A percentile compares a stretch with the other conserved stretches of the same genome.
phyloP scores from a whole-genome alignment of 352 stramenopile genomes.

The Phytophthora melonis region DNA sequence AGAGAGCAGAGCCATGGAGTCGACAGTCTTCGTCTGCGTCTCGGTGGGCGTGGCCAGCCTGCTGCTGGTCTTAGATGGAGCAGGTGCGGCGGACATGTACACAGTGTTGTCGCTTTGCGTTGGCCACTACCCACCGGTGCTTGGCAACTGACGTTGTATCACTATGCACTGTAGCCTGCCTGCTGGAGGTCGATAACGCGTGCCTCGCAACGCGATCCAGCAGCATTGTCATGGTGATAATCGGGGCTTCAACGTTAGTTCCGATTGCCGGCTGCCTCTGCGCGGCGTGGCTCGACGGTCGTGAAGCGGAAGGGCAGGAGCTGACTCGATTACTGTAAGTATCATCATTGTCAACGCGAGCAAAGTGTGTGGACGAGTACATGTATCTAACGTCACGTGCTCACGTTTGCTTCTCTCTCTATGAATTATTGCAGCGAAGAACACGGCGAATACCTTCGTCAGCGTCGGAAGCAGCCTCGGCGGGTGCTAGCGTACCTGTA shows the following conservation, averaged over 20 bases:
- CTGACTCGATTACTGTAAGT: conserved; percentile 54
- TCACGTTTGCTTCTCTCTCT: neutral
- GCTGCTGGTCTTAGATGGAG: conserved; percentile 54
- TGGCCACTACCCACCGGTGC: no score
- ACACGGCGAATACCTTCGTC: conserved; percentile 1
- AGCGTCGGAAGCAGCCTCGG: conserved; percentile 23
- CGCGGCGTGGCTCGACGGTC: conserved; percentile 46
- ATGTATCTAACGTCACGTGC: neutral
- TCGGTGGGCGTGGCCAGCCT: conserved; percentile 49
- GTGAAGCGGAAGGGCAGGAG: conserved; percentile 27
- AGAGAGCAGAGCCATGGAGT: conserved; percentile 44
- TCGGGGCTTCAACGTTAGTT: conserved; percentile 58
- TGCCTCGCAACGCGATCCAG: conserved; percentile 55
- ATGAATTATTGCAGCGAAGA: conserved; percentile 20
- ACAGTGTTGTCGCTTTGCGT: neutral
- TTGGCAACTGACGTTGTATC: neutral
- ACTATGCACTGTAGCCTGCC: conserved; percentile 36
- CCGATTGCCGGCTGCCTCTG: conserved; percentile 57
- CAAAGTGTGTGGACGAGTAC: neutral
- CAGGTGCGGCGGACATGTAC: conserved; percentile 29
- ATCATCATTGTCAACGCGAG: neutral
- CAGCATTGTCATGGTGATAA: conserved; percentile 72
- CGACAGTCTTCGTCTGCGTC: conserved; percentile 67
- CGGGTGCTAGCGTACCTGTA: conserved; percentile 79
- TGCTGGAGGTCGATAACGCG: conserved; percentile 44